phyloP scores from a whole-genome alignment of 1,284 basidiomycete genomes.

The Albatrellus sp. region DNA sequence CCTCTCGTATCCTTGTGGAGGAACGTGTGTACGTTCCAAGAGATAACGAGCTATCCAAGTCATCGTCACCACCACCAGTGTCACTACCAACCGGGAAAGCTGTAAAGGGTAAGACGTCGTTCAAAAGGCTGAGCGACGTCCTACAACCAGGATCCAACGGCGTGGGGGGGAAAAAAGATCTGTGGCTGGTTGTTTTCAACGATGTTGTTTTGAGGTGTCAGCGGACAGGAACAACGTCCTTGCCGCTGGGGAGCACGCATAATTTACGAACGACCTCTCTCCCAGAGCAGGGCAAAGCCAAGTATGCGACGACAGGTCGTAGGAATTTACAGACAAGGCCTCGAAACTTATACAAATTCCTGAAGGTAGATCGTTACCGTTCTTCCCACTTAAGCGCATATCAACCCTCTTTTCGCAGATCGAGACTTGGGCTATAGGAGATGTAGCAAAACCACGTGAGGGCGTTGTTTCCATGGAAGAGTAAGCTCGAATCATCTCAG shows the following conservation, averaged over 20 bases:
- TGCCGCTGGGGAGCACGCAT: conserved; percentile 70
- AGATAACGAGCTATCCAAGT: conserved; percentile 17
- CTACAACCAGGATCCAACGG: conserved; percentile 39
- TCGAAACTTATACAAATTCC: conserved; percentile 83
- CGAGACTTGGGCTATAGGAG: conserved; percentile 80
- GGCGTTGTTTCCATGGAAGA: conserved; percentile 78
- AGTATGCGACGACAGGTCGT: conserved; percentile 66
- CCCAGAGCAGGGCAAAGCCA: conserved; percentile 73
- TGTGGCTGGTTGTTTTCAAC: conserved; percentile 92
- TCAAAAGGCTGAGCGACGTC: conserved; percentile 78
- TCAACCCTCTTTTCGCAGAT: conserved; percentile 34
- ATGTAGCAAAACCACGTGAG: conserved; percentile 56
- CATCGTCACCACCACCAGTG: conserved; percentile 37
- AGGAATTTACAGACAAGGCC: conserved; percentile 64
- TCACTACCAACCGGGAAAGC: conserved; percentile 34
- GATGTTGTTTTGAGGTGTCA: conserved; percentile 92
- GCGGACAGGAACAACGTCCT: conserved; percentile 76
- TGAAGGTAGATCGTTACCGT: conserved; percentile 43
- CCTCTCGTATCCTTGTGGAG: conserved; percentile 76
- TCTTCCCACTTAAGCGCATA: conserved; percentile 4
- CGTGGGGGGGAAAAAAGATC: conserved; percentile 68
- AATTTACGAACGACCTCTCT: conserved; percentile 58
- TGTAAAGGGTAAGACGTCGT: conserved; percentile 68
- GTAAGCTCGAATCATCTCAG: conserved; percentile 31
- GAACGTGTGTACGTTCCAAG: conserved; percentile 40